Percentiles rank a stretch among this genome's conserved stretches.
Evolutionary conservation across 495 filamentous ascomycete species (phyloP).

Genomic region (Pyrenula massariospora): DNA sequence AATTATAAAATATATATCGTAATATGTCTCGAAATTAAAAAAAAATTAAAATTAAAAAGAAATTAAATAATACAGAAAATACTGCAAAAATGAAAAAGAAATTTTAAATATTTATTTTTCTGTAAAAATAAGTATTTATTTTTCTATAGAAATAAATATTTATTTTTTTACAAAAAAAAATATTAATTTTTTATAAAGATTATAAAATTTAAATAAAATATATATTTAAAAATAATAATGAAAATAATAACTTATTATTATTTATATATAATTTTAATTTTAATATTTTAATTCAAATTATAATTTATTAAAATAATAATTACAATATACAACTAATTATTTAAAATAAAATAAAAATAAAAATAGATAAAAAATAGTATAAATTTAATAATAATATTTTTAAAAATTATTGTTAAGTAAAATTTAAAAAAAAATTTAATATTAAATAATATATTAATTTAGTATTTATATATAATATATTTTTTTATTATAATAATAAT

Average conservation of each 20-base stretch:
- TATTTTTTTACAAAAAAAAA: background rate
- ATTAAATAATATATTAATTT: background rate
- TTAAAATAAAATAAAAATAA: background rate
- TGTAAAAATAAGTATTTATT: conserved; percentile 1
- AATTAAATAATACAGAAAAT: conserved; percentile 1
- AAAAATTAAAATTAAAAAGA: conserved; percentile 2
- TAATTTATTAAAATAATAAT: background rate
- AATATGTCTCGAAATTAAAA: conserved; percentile 1
- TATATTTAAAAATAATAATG: background rate
- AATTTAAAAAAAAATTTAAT: conserved; percentile 2
- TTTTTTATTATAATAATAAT: conserved; percentile 1
- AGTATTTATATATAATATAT: background rate
- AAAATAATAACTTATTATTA: background rate
- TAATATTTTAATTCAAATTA: background rate
- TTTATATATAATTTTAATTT: background rate
- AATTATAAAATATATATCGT: background rate
- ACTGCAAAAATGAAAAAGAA: conserved; percentile 1
- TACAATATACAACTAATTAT: background rate
- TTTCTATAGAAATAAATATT: conserved; percentile 1
- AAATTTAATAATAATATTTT: background rate
- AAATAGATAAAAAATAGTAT: background rate
- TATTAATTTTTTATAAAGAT: conserved; percentile 1
- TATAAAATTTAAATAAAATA: background rate
- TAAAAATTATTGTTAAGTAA: background rate
- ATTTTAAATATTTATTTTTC: background rate